These are phyloP conservation scores for Tranzscheliella williamsii DNA, from an alignment of 1,284 basidiomycete genomes.

Conservation along the genomic window DNA sequence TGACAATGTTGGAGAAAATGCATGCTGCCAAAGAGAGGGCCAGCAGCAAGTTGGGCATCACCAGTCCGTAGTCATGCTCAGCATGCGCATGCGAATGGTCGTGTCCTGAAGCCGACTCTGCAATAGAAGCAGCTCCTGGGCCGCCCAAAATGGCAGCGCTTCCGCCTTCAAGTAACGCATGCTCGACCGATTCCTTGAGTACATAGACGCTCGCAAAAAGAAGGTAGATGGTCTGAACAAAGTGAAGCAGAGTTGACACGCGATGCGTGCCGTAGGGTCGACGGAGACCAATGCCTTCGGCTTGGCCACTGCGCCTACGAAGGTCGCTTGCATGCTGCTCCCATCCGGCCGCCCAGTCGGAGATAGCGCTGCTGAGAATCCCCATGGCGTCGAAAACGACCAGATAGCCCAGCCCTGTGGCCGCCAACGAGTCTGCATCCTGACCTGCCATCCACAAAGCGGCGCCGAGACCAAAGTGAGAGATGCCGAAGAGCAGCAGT, in stretches of 20 bases:
- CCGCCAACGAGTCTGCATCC: slow-evolving; percentile 79
- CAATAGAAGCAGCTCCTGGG: not conserved
- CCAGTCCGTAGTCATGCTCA: slow-evolving; percentile 35
- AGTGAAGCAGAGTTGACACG: slow-evolving; percentile 76
- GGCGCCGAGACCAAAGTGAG: slow-evolving; percentile 66
- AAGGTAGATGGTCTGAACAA: slow-evolving; percentile 84
- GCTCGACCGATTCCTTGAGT: slow-evolving; percentile 80
- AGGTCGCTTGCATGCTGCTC: slow-evolving; percentile 31
- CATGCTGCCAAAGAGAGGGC: slow-evolving; percentile 33
- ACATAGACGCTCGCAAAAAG: slow-evolving; percentile 89
- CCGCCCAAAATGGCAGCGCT: slow-evolving; percentile 1
- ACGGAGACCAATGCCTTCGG: slow-evolving; percentile 11
- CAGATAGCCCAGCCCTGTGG: slow-evolving; percentile 91
- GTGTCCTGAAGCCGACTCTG: slow-evolving; percentile 25
- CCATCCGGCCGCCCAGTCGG: slow-evolving; percentile 33
- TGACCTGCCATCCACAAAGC: slow-evolving; percentile 88
- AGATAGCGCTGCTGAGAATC: slow-evolving; percentile 32
- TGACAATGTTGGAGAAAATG: slow-evolving; percentile 45
- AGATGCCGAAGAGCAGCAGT: slow-evolving; percentile 61
- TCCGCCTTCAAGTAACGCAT: slow-evolving; percentile 53
- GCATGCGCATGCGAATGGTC: slow-evolving; percentile 41
- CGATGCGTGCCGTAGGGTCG: slow-evolving; percentile 69
- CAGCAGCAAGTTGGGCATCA: slow-evolving; percentile 42
- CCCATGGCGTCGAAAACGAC: slow-evolving; percentile 83
- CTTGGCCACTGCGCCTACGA: slow-evolving; percentile 10